Conservation (phyloP, 2,329 filamentous ascomycete species). For the Calonectria pauciramosa region DNA sequence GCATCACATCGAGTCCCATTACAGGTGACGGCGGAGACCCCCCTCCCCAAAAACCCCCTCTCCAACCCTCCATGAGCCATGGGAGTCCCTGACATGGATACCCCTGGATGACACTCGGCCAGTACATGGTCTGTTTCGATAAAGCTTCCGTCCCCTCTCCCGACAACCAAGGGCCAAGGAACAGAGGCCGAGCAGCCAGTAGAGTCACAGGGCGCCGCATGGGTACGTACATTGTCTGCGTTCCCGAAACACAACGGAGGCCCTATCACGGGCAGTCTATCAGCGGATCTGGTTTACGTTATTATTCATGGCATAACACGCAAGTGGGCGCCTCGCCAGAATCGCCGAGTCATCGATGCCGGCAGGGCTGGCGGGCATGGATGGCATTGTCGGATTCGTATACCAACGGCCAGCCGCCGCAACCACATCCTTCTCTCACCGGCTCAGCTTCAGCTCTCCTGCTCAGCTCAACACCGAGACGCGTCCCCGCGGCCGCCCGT, state of each 20-base stretch:
- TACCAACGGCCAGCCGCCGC: constrained; percentile 10
- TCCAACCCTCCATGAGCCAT: constrained; percentile 5
- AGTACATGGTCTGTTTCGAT: constrained; percentile 25
- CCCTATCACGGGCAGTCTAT: constrained; percentile 10
- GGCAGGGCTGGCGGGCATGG: constrained; percentile 2
- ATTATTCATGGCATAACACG: constrained; percentile 5
- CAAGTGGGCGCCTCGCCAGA: not conserved
- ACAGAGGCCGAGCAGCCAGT: constrained; percentile 7
- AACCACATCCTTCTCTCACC: constrained; percentile 1
- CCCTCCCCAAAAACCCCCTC: constrained; percentile 6
- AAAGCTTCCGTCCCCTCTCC: constrained; percentile 13
- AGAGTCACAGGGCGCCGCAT: not conserved
- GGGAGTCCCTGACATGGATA: constrained; percentile 21
- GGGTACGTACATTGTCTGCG: not conserved
- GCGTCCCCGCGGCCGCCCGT: constrained; percentile 2
- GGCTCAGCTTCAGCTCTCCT: not conserved
- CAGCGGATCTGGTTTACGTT: not conserved
- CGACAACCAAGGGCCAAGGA: not conserved
- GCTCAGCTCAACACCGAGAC: constrained; percentile 6
- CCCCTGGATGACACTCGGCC: constrained; percentile 26
- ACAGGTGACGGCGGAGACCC: not conserved
- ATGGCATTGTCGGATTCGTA: constrained; percentile 15
- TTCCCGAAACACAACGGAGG: constrained; percentile 19
- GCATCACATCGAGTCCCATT: constrained; percentile 8
- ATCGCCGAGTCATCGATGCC: not conserved